A percentile compares a stretch with the other conserved stretches of the same genome.
Evolutionary conservation across 2,329 filamentous ascomycete species (phyloP).

Genomic region (Paraphaeosphaeria minitans): DNA sequence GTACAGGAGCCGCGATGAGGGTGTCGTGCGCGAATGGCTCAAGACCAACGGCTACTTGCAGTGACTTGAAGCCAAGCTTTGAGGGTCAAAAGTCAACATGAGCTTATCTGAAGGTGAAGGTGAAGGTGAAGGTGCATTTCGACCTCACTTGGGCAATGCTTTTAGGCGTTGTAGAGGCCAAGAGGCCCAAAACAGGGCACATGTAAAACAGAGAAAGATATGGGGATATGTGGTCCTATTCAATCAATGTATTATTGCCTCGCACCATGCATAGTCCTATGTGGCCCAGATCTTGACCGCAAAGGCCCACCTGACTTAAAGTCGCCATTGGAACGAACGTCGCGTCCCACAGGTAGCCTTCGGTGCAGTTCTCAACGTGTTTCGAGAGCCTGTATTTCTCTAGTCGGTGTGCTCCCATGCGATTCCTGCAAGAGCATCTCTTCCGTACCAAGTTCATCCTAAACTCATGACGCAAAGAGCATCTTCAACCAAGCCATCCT

Average conservation of each 20-base stretch:
- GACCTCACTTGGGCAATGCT: not conserved
- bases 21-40: conserved; percentile 79
- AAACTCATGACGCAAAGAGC: not conserved
- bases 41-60: conserved; percentile 61
- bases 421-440: not conserved
- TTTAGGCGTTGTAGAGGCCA: not conserved
- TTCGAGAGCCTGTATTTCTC: not conserved
- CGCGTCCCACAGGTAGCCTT: too few relatives aligned
- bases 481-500: not conserved
- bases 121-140: not conserved
- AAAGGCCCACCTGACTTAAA: too few relatives aligned
- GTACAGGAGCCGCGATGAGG: conserved; percentile 79
- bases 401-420: not conserved
- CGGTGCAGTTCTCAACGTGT: too few relatives aligned
- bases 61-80: conserved; percentile 29
- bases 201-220: not conserved
- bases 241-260: not conserved
- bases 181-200: not conserved
- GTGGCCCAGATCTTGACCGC: not conserved
- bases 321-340: too few relatives aligned
- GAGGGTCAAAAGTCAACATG: not conserved
- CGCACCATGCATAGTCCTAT: not conserved
- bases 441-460: not conserved
- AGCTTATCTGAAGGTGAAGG: not conserved
- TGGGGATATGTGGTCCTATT: not conserved